Evolutionary conservation across 2,329 filamentous ascomycete species (phyloP), one percentile per base, ranked within the genome.

Genomic region (Fusarium duplospermum): DNA sequence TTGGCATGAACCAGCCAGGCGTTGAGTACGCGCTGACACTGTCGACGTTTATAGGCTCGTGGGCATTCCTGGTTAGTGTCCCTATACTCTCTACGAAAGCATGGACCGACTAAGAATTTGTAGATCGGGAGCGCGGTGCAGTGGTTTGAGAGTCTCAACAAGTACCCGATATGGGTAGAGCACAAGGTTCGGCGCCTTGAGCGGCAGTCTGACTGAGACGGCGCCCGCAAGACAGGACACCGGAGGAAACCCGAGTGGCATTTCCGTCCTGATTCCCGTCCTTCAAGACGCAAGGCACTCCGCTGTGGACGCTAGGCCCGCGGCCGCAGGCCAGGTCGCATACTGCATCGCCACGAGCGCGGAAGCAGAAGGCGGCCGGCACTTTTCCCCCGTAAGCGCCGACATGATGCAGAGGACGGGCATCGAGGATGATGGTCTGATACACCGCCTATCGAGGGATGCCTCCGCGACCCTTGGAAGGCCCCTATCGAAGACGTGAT

Each of bases 41-140:
- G 62, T 84, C 88, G 18, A 87, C 85, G 3, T 87, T 87, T 67
- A 82, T 86, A 77, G 86, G 86, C 5, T 86, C 82, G 4, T 88
- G 86, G 86, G 85, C 86, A 31, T 88, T 87, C 70, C 76, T 88
- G 29, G 77, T 80, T 18, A 66, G 74, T 69, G 4, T 6, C 1
- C n/a, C 16, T 24, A 13, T 10, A 0, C 10, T 35, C 6, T 6
- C 18, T 7, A 14, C 33, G 16, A 4, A 13, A 3, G 5, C 13
- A 3, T n/a, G 14, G 8, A 8, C 31, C 56, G 18, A 50, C 24
- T 4, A 9, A 4, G 1, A 0, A 24, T n/a, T 31, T 6, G 2
- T 24, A 70, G 68, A 70, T 70, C 18, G 68, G 68, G 2, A 69
- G 68, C 24, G 66, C 47, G 86, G 52, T 78, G 27, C 77, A 78